These are phyloP conservation scores for Annulohypoxylon truncatum DNA, from an alignment of 2,329 filamentous ascomycete species.

Conservation along the genomic window DNA sequence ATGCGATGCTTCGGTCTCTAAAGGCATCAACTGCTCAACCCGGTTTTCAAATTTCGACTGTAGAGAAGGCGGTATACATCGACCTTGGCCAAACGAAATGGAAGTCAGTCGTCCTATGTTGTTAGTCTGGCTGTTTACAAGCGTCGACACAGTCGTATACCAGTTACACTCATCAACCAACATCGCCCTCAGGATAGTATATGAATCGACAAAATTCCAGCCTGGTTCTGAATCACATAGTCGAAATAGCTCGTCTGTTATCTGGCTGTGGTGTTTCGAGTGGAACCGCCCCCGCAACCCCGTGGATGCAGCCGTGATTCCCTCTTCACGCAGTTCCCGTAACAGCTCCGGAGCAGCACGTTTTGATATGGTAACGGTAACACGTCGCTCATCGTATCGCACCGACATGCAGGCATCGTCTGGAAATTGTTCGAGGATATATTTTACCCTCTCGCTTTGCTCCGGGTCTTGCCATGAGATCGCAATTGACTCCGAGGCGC, in stretches of 20 bases:
- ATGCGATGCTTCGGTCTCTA: background rate
- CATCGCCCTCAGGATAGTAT: conserved; percentile 43
- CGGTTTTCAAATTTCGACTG: background rate
- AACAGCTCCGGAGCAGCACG: conserved; percentile 35
- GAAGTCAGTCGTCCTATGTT: background rate
- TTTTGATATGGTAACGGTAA: conserved; percentile 48
- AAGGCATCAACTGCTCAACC: background rate
- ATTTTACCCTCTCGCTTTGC: conserved; percentile 32
- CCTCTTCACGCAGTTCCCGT: conserved; percentile 41
- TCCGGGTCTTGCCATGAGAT: conserved; percentile 42
- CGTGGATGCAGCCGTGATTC: conserved; percentile 47
- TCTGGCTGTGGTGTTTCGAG: conserved; percentile 1
- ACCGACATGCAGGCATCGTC: conserved; percentile 16
- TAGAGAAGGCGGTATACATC: conserved; percentile 22
- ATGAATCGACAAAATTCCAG: conserved; percentile 52
- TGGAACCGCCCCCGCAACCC: conserved; percentile 52
- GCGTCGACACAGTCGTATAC: conserved; percentile 4
- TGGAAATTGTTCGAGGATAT: background rate
- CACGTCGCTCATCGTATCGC: conserved; percentile 51
- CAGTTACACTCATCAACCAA: conserved; percentile 14
- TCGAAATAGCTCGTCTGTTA: conserved; percentile 36
- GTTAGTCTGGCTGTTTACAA: background rate
- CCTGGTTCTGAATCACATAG: conserved; percentile 45
- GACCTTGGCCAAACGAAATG: conserved; percentile 16
- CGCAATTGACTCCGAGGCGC: conserved; percentile 34